Conservation (phyloP, 805 yeast genomes). For the Yamadazyma takamatsuzukensis region DNA sequence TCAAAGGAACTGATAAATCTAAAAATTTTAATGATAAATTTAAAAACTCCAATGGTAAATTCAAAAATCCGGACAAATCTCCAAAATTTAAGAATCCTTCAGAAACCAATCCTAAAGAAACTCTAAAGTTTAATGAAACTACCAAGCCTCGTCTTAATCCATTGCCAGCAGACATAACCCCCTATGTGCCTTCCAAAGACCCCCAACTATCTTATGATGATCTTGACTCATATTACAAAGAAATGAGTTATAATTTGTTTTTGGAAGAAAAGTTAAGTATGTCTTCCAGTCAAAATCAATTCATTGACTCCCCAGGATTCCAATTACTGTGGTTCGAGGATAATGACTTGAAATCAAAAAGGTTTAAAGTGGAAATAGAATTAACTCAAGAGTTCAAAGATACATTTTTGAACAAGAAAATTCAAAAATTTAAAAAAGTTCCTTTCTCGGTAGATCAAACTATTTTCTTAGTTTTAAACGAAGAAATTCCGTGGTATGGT, state of each 20-base stretch:
- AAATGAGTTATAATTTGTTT: constrained; percentile 58
- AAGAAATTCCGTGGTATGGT: constrained; percentile 57
- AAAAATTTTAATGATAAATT: constrained; percentile 1
- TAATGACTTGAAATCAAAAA: constrained; percentile 38
- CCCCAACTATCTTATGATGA: constrained; percentile 49
- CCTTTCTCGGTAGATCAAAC: constrained; percentile 62
- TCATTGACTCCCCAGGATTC: constrained; percentile 38
- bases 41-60: not conserved
- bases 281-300: constrained; percentile 34
- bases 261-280: constrained; percentile 51
- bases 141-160: not conserved
- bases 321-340: constrained; percentile 50
- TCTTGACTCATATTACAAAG: constrained; percentile 50
- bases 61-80: not conserved
- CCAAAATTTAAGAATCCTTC: not conserved
- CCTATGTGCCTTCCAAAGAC: constrained; percentile 28
- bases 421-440: constrained; percentile 50
- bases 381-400: constrained; percentile 47
- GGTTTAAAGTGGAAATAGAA: constrained; percentile 41
- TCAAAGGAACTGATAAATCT: constrained; percentile 1
- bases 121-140: not conserved
- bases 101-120: not conserved
- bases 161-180: constrained; percentile 25
- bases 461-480: constrained; percentile 50
- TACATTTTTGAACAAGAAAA: constrained; percentile 46